Evolutionary conservation across 1,284 basidiomycete genomes (phyloP), one percentile per base, ranked within the genome.

Genomic region (Trichosporon sp.): DNA sequence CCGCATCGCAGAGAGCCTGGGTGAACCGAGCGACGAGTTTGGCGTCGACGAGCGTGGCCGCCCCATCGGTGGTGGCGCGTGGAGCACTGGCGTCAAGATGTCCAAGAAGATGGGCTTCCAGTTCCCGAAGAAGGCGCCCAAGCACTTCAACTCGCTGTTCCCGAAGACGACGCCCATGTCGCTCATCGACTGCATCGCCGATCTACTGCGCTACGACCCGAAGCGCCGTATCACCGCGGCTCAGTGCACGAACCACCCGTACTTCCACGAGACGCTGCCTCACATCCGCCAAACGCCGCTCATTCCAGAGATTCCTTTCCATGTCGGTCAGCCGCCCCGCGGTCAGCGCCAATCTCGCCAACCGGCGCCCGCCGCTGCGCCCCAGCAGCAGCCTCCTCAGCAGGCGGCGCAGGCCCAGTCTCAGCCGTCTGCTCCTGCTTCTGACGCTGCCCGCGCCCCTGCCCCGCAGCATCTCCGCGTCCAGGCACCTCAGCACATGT

Each of bases 181-280:
- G 64, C 87, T 99, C 64, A 86, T 99, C 76, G 91, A 98, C 77
- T 96, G 95, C 84, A 96, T 99, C 79, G 88, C 90, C 54, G 93
- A 96, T 79, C 87, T 98, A 16, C 88, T 99, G 70, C 92, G 91
- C 77, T 99, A 97, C 84, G 93, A 99, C 80, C 96, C 97, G 14
- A 90, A 90, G 59, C 86, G 87, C 65, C 90, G 97, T 43, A 86
- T 97, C 68, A 97, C 94, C 4, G 92, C 94, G 73, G 87, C 87
- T 37, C 89, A 96, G 81, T 97, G 95, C 81, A 86, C 98, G 70
- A 88, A 93, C 48, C 96, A 98, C 84, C 87, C 90, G 16, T 99
- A 98, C 86, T 90, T 98, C 74, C 87, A 87, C 71, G 91, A 86
- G 64, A 86, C 88, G 86, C 73, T 88, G 83, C 84, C 91, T 16